phyloP scores from a whole-genome alignment of 1,284 basidiomycete species.

The Thecaphora thlaspeos region DNA sequence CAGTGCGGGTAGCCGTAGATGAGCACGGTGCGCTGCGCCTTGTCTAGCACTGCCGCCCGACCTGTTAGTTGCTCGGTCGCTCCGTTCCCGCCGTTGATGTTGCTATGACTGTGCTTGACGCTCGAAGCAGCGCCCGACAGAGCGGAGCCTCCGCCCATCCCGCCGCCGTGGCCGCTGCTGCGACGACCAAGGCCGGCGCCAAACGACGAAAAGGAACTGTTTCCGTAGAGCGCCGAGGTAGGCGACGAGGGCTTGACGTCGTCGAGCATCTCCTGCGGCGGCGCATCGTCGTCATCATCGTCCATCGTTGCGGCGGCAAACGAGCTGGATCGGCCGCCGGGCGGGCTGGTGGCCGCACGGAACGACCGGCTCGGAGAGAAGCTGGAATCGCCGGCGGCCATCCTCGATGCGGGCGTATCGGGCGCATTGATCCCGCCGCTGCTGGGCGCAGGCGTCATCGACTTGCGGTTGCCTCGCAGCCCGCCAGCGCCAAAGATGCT shows the following conservation, averaged over 20 bases:
- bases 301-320: conserved; percentile 19
- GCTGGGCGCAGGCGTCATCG: conserved; percentile 21
- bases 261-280: conserved; percentile 32
- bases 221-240: too few relatives aligned
- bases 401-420: conserved; percentile 20
- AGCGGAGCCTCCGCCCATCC: too few relatives aligned
- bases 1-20: conserved; percentile 39
- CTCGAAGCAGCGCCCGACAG: too few relatives aligned
- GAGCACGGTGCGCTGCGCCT: conserved; percentile 37
- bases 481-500: conserved; percentile 48
- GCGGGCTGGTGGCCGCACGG: conserved; percentile 27
- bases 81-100: too few relatives aligned
- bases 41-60: conserved; percentile 13
- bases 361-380: conserved; percentile 15
- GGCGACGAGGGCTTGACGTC: conserved; percentile 14
- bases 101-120: too few relatives aligned
- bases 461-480: conserved; percentile 37
- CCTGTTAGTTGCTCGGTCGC: not conserved
- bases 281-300: conserved; percentile 34
- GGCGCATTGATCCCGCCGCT: conserved; percentile 6
- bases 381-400: not conserved
- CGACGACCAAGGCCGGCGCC: too few relatives aligned
- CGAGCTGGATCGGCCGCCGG: conserved; percentile 8
- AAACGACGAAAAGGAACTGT: too few relatives aligned
- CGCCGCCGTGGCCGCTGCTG: too few relatives aligned